Conservation (phyloP, 2,329 filamentous ascomycete species). For the Fusarium sp. region DNA sequence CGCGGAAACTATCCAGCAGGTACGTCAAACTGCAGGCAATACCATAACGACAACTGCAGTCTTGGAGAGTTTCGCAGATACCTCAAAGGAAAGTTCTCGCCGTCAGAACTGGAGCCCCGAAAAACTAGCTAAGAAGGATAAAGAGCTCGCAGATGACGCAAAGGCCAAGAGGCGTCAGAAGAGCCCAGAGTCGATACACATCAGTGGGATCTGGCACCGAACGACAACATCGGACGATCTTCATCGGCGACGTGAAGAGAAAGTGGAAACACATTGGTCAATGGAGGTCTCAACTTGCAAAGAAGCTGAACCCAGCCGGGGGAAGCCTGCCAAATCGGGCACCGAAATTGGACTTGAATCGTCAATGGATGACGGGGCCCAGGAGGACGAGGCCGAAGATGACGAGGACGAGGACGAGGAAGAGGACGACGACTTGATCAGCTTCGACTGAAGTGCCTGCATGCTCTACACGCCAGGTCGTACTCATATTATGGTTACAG, state of each 20-base stretch:
- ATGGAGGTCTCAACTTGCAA: neutral
- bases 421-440: neutral
- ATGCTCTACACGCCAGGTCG: neutral
- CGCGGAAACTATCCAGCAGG: neutral
- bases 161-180: neutral
- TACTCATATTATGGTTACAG: neutral
- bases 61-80: neutral
- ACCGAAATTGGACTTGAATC: too few relatives aligned
- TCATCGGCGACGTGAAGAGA: neutral
- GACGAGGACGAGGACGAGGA: neutral
- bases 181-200: neutral
- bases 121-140: constrained; percentile 25
- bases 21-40: neutral
- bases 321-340: neutral
- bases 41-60: neutral
- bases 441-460: neutral
- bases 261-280: neutral
- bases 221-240: neutral
- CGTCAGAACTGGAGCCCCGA: constrained; percentile 28
- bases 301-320: neutral
- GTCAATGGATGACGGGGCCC: neutral
- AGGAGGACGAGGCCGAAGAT: neutral
- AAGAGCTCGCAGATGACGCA: neutral
- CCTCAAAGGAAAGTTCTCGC: neutral
- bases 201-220: neutral